Evolutionary conservation across 495 filamentous ascomycete genomes (phyloP).

Genomic region (Penicillium daleae): DNA sequence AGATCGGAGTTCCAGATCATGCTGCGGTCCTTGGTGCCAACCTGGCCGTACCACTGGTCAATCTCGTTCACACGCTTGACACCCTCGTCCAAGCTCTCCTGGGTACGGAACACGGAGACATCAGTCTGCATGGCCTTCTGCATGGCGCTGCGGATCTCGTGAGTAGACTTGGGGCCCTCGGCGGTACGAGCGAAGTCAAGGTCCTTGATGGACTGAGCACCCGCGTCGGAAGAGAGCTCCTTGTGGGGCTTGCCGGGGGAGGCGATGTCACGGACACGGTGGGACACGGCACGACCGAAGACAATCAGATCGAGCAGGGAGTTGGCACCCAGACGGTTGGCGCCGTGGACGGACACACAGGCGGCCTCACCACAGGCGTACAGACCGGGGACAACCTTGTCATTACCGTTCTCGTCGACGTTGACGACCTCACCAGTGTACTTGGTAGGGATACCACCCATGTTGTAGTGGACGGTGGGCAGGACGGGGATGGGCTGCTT

Average conservation of each 20-base stretch:
- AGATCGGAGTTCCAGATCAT: conserved; percentile 99
- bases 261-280: conserved; percentile 91
- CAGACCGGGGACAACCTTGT: conserved; percentile 92
- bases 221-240: conserved; percentile 78
- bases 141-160: conserved; percentile 88
- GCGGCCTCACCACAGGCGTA: conserved; percentile 97
- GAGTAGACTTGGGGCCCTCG: conserved; percentile 80
- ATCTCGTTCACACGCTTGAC: conserved; percentile 78
- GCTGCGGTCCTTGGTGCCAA: conserved; percentile 94
- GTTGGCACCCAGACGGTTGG: conserved; percentile 96
- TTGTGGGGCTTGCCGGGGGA: conserved; percentile 75
- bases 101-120: conserved; percentile 95
- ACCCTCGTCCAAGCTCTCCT: conserved; percentile 86
- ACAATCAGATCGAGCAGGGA: conserved; percentile 96
- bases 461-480: conserved; percentile 98
- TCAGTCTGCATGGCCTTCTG: conserved; percentile 98
- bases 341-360: conserved; percentile 96
- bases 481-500: conserved; percentile 97
- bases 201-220: conserved; percentile 80
- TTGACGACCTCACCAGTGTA: conserved; percentile 96
- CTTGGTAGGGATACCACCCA: conserved; percentile 97
- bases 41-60: conserved; percentile 76
- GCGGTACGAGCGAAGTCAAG: conserved; percentile 85
- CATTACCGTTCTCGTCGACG: conserved; percentile 77
- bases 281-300: conserved; percentile 94